Evolutionary conservation across 2,329 filamentous ascomycete species (phyloP).

Genomic region (Chlorencoelia australis): DNA sequence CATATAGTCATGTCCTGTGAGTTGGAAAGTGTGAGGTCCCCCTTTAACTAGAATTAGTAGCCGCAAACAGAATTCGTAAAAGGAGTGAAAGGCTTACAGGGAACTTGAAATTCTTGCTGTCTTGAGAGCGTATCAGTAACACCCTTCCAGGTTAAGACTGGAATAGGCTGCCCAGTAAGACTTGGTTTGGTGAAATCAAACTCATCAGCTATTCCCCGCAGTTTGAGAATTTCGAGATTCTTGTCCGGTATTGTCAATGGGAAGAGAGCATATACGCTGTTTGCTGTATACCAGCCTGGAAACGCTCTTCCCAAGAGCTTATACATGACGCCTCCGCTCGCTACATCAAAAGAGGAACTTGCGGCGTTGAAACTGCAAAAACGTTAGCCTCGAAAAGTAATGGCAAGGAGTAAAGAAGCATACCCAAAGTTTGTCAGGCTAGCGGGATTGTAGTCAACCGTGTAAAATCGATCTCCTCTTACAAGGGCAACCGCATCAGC

Average conservation of each 20-base stretch:
- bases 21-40: not conserved
- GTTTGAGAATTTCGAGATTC: conserved; percentile 58
- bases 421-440: conserved; percentile 77
- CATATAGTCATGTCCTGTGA: not conserved
- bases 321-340: conserved; percentile 70
- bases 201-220: conserved; percentile 34
- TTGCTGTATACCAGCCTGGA: conserved; percentile 62
- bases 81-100: not conserved
- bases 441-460: conserved; percentile 41
- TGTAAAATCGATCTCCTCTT: conserved; percentile 48
- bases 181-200: conserved; percentile 21
- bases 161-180: conserved; percentile 8
- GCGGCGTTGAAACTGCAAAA: conserved; percentile 3
- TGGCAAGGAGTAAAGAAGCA: conserved; percentile 28
- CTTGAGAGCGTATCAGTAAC: conserved; percentile 21
- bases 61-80: not conserved
- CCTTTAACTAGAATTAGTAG: not conserved
- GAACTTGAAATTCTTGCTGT: conserved; percentile 7
- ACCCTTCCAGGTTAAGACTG: conserved; percentile 20
- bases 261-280: conserved; percentile 66
- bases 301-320: conserved; percentile 71
- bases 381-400: not conserved
- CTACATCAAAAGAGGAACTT: conserved; percentile 39
- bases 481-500: conserved; percentile 51
- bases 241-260: conserved; percentile 54